Evolutionary conservation across 257 asterid genomes (phyloP).

Genomic region (Capsicum chinense): DNA sequence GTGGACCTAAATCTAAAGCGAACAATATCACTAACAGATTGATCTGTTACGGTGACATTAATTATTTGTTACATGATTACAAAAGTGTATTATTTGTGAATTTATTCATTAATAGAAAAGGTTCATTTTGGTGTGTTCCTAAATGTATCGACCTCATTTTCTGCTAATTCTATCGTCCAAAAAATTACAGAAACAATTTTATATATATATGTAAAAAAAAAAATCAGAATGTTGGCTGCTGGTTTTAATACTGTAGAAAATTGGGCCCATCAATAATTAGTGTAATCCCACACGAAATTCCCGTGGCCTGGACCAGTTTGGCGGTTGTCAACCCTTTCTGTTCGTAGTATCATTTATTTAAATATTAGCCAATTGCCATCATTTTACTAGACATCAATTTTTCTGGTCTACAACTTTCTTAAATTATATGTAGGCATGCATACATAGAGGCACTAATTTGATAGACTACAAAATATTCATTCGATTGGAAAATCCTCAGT

Average conservation of each 20-base stretch:
- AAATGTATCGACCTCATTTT: background rate
- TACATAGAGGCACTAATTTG: background rate
- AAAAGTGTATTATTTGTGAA: background rate
- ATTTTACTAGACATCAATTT: background rate
- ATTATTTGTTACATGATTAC: background rate
- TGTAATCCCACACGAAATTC: slow-evolving; percentile 41
- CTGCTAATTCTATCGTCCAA: background rate
- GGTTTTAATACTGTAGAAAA: background rate
- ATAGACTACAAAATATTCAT: too few relatives aligned
- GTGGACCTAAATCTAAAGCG: too few relatives aligned
- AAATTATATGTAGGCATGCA: background rate
- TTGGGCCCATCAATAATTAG: slow-evolving; percentile 28
- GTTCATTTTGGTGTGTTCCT: slow-evolving; percentile 28
- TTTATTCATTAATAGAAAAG: background rate
- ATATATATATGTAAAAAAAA: too few relatives aligned
- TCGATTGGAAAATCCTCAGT: background rate
- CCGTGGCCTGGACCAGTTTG: slow-evolving; percentile 63
- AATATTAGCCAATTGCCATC: background rate
- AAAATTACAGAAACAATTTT: too few relatives aligned
- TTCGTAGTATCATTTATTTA: background rate
- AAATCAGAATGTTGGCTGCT: background rate
- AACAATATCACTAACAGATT: too few relatives aligned
- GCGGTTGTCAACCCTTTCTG: slow-evolving; percentile 50
- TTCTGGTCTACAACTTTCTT: too few relatives aligned
- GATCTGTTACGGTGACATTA: background rate